Evolutionary conservation across 768 basidiomycete species (phyloP).

Genomic region (Boletus tomentosulus): DNA sequence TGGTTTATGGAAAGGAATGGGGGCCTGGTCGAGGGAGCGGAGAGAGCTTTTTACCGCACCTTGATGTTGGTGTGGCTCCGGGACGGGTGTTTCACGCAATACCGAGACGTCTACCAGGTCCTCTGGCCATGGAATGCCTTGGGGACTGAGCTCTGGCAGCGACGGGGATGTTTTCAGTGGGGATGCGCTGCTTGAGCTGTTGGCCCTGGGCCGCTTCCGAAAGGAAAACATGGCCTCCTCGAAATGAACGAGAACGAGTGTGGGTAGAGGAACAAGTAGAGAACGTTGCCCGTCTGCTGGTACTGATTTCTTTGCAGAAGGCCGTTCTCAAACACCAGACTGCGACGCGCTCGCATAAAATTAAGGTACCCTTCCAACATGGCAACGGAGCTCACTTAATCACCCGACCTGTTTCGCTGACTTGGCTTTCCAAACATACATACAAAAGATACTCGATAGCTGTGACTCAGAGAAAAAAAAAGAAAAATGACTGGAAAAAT

Average conservation of each 20-base stretch:
- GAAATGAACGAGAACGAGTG: conserved; percentile 11
- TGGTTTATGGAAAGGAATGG: conserved; percentile 82
- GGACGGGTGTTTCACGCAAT: conserved; percentile 43
- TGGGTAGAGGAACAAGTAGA: conserved; percentile 22
- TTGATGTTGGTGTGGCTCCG: conserved; percentile 42
- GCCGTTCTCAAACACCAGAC: conserved; percentile 10
- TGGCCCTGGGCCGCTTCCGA: conserved; percentile 57
- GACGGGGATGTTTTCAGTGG: conserved; percentile 73
- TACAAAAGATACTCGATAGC: conserved; percentile 26
- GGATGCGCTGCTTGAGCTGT: conserved; percentile 36
- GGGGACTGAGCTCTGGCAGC: conserved; percentile 69
- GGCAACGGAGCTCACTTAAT: conserved; percentile 21
- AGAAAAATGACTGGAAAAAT: conserved; percentile 7
- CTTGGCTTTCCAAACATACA: conserved; percentile 30
- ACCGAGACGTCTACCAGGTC: conserved; percentile 71
- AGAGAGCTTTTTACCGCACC: conserved; percentile 73
- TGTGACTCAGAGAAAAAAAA: conserved; percentile 12
- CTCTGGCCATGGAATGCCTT: conserved; percentile 82
- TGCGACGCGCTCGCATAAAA: conserved; percentile 11
- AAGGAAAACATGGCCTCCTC: conserved; percentile 62
- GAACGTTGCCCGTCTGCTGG: conserved; percentile 15
- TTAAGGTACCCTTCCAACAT: conserved; percentile 23
- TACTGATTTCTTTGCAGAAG: conserved; percentile 18
- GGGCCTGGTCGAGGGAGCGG: conserved; percentile 44
- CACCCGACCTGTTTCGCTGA: not conserved